Conservation (phyloP, 73 alveolate genomes). For the Uronychia setigera region DNA sequence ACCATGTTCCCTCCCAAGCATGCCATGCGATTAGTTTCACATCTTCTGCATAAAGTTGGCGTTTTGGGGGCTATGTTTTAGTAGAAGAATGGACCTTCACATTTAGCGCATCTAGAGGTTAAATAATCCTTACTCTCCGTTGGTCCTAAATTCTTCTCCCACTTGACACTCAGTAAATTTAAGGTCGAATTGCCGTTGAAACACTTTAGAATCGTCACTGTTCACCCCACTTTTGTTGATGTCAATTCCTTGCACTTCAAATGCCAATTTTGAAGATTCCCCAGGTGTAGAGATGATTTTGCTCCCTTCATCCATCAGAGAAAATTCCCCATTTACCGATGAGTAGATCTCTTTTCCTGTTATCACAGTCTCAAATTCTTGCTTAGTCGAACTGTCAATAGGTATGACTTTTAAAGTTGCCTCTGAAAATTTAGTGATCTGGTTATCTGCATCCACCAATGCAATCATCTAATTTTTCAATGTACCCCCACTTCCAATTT, state of each 20-base stretch:
- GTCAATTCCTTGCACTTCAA: too few relatives aligned
- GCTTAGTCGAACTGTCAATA: neutral
- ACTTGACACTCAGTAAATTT: neutral
- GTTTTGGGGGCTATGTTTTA: neutral
- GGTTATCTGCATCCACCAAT: neutral
- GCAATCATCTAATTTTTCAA: too few relatives aligned
- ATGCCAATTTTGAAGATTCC: too few relatives aligned
- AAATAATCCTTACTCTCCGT: neutral
- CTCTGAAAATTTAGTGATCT: neutral
- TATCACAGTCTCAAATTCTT: neutral
- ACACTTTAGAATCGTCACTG: too few relatives aligned
- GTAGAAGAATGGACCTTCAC: too few relatives aligned
- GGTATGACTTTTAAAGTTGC: neutral
- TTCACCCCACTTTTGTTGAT: neutral
- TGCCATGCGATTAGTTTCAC: neutral
- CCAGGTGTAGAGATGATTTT: neutral
- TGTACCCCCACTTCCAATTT: neutral
- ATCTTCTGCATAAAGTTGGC: neutral
- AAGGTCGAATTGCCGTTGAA: neutral
- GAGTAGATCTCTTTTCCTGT: neutral
- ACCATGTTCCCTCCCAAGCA: neutral
- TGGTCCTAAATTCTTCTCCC: neutral
- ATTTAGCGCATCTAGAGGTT: neutral
- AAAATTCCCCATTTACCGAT: neutral
- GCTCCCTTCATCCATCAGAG: neutral